Base-by-base conservation (phyloP, 805 yeast genomes). In the Wickerhamomyces tratensis region DNA sequence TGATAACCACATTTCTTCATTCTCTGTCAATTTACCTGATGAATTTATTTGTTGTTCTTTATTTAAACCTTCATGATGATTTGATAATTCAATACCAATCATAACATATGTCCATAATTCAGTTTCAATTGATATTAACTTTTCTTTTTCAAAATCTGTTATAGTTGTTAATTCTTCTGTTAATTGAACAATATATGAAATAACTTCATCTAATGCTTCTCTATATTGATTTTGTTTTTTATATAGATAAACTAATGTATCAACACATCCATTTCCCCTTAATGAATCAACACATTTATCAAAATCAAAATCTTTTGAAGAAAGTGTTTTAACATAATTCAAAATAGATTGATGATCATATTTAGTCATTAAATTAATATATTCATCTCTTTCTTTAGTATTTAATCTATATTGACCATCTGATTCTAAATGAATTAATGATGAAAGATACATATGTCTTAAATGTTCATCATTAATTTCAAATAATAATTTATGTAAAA, bases 1-100 rank as follows among this genome's bases (percentile, higher is more conserved):
- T 6, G 54, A 47, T 10, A 71, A 48, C 63, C 77, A 63, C 48
- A 72, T 49, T 10, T 50, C 46, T 44, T 68, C 72, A 37, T 62
- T 60, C 25, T 44, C 36, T 3, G 63, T 57, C 9, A 66, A 42
- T 5, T 41, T 35, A 2, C 45, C 45, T 5, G 36, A 39, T 1
- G 37, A 36, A 7, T n/a, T 12, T 4, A 44, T 39, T 27, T 46
- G 41, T 2, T 49, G 46, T 20, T 20, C 20, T 20, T 20, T 20
- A 2, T 35, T 36, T 5, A 44, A 15, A 4, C 51, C 47, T 14
- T 54, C 42, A 47, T 39, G 25, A 47, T 39, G 25, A 40, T 51
- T 48, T 54, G 65, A 40, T 64, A 63, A 5, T 57, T 53, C 33
- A 46, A 52, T 55, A 61, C 62, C 73, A 38, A 57, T 49, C 26